phyloP scores from a whole-genome alignment of 768 basidiomycete species.

The Infundibulicybe gibba region DNA sequence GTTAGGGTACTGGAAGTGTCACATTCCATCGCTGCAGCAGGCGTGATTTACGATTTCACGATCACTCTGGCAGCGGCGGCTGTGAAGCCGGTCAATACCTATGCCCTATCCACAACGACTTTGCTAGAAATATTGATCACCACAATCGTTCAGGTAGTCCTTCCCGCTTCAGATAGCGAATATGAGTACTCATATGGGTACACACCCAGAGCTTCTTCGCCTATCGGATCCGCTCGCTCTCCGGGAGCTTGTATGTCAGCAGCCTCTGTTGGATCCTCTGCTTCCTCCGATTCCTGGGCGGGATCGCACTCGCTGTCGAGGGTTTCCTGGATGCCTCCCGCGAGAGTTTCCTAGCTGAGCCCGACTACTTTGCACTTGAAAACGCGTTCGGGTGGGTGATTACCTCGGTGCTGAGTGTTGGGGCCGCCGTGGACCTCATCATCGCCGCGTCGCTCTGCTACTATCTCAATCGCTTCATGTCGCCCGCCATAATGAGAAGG shows the following conservation, averaged over 20 bases:
- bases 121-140: slow-evolving; percentile 16
- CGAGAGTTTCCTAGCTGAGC: too few relatives aligned
- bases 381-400: slow-evolving; percentile 21
- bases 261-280: slow-evolving; percentile 13
- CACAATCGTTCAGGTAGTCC: slow-evolving; percentile 14
- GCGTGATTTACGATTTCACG: slow-evolving; percentile 14
- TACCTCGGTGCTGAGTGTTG: slow-evolving; percentile 13
- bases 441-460: slow-evolving; percentile 18
- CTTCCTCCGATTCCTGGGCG: slow-evolving; percentile 12
- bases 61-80: slow-evolving; percentile 6
- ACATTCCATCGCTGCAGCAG: slow-evolving; percentile 12
- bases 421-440: slow-evolving; percentile 17
- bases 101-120: slow-evolving; percentile 13
- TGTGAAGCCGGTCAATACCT: slow-evolving; percentile 12
- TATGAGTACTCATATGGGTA: background rate
- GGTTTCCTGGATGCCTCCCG: slow-evolving; percentile 16
- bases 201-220: slow-evolving; percentile 19
- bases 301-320: slow-evolving; percentile 12
- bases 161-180: too few relatives aligned
- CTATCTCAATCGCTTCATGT: slow-evolving; percentile 9
- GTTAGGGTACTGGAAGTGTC: slow-evolving; percentile 13
- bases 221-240: slow-evolving; percentile 18
- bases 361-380: slow-evolving; percentile 13
- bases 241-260: slow-evolving; percentile 8
- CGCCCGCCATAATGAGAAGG: slow-evolving; percentile 4